These are phyloP conservation scores for Pulicaria dysenterica DNA, from an alignment of 129 eudicot species.

Conservation along the genomic window DNA sequence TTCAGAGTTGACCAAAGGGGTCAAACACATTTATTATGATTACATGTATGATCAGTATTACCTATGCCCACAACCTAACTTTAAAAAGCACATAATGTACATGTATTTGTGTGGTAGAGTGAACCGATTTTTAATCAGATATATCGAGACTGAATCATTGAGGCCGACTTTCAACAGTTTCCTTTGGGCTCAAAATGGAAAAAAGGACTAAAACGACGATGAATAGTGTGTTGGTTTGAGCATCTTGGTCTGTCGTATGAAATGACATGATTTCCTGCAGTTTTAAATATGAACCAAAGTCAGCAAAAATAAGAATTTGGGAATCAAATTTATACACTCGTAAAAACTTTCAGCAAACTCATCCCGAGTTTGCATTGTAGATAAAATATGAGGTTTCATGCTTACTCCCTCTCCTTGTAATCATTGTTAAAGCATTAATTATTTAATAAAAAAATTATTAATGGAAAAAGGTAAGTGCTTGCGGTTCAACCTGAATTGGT, in stretches of 20 bases:
- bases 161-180: slow-evolving; percentile 11
- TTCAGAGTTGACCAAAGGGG: slow-evolving; percentile 18
- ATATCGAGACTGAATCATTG: not conserved
- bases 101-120: slow-evolving; percentile 21
- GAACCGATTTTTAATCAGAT: not conserved
- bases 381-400: not conserved
- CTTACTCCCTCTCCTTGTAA: too few relatives aligned
- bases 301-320: not conserved
- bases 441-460: too few relatives aligned
- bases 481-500: not conserved
- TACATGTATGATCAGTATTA: slow-evolving; percentile 15
- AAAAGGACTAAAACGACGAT: not conserved
- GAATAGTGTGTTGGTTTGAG: slow-evolving; percentile 10
- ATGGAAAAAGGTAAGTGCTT: too few relatives aligned
- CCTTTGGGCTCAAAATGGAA: not conserved
- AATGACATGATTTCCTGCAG: slow-evolving; percentile 4
- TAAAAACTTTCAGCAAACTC: not conserved
- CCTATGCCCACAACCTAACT: slow-evolving; percentile 9
- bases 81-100: slow-evolving; percentile 26
- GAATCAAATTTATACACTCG: not conserved
- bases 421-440: too few relatives aligned
- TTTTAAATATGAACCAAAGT: not conserved
- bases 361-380: not conserved
- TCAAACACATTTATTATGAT: slow-evolving; percentile 17
- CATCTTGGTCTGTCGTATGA: not conserved